A percentile compares a stretch with the other conserved stretches of the same genome.
Conservation (phyloP, 108 stramenopile species). For the Cyclotella sp. region DNA sequence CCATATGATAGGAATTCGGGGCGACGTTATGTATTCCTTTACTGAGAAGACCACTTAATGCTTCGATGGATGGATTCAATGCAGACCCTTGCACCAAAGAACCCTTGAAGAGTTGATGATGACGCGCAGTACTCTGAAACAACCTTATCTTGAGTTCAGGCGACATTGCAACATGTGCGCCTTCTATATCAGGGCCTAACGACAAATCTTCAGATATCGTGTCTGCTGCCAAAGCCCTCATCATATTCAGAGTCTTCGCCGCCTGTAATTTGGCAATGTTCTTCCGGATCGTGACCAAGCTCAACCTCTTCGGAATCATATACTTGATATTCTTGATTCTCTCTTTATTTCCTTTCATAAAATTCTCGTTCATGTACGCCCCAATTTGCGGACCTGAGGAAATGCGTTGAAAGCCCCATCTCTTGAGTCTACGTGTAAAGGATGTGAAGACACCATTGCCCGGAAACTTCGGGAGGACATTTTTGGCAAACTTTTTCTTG, state of each 20-base stretch:
- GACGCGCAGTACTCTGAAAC: no score
- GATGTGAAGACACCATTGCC: conserved; percentile 68
- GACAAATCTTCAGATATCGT: neutral
- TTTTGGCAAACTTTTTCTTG: conserved; percentile 61
- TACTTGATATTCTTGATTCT: conserved; percentile 37
- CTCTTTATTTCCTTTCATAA: conserved; percentile 45
- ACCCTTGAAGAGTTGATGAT: no score
- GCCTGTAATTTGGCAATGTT: conserved; percentile 43
- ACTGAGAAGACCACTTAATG: neutral
- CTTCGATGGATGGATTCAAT: no score
- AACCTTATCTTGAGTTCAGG: neutral
- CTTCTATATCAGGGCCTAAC: neutral
- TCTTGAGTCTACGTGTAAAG: conserved; percentile 69
- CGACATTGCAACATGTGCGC: neutral
- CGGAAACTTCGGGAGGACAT: conserved; percentile 66
- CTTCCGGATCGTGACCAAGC: conserved; percentile 23
- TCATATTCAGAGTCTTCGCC: neutral
- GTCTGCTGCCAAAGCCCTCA: neutral
- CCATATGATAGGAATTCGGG: neutral
- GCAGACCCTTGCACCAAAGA: no score
- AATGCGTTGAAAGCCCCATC: conserved; percentile 66
- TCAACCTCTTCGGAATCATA: conserved; percentile 28
- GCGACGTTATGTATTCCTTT: neutral
- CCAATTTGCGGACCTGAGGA: conserved; percentile 64
- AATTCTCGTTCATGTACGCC: conserved; percentile 54